Base-by-base conservation (phyloP, 768 basidiomycete species). In the Auricularia cornea region DNA sequence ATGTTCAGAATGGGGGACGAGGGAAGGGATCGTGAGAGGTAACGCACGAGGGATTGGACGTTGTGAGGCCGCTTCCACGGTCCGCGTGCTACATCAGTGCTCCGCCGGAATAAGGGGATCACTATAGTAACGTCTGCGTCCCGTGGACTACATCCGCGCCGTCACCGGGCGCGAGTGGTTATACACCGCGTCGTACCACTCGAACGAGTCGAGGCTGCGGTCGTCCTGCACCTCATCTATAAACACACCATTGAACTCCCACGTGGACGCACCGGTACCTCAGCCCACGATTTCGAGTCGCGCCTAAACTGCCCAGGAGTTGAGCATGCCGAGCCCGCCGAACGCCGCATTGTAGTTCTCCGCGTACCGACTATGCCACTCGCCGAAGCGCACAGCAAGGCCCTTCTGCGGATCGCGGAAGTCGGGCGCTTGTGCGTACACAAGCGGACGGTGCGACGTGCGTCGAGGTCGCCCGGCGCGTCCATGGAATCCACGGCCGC, bases 301-400 rank as follows among this genome's bases (percentile, higher is more conserved):
- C n/a, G 85, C 85, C 92, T 92, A 95, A 72, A 94, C 96, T 73
- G 94, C 94, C 93, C 94, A 96, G 56, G 91, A 90, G 59, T 87
- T 87, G 1, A 95, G 86, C 51, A 94, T 81, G 0, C 88, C 92
- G 61, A 95, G 77, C 3, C 94, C 91, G 57, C 94, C 94, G 80
- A 91, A 98, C 3, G 95, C 95, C 41, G 89, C 87, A 2, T 81
- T 76, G 75, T 96, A 98, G 64, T 83, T 92, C 66, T 98, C 94
- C 5, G 78, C 79, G 67, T 88, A 93, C 65, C 79, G 81, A 65
- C 83, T 79, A 61, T 93, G 79, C 95, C 95, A 98, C 64, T 78
- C 80, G 1, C 79, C 80, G 62, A 88, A 88, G 75, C 83, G 67
- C 71, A 79, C 72, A 59, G 80, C 89, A 72, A 89, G 73, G 0